Evolutionary conservation across 768 basidiomycete species (phyloP), one percentile per base, ranked within the genome.

Genomic region (Boletus subparvulus): DNA sequence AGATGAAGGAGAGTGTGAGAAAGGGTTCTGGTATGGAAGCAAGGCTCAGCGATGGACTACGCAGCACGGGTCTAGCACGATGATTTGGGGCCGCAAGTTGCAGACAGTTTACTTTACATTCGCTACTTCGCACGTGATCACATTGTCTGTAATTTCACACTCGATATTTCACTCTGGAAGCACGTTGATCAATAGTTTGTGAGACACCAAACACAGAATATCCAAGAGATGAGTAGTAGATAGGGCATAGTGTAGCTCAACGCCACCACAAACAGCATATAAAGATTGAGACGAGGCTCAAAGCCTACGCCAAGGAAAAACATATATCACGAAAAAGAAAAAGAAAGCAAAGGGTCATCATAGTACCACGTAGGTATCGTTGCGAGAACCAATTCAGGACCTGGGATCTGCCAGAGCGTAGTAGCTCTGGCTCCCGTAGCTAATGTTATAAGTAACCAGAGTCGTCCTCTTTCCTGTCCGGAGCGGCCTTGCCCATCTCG

Each of bases 1-100:
- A 73, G 13, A 73, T 80, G 68, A 67, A 65, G 56, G 78, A 80
- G 61, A 59, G 60, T 4, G 65, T 75, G 42, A 56, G 52, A 17
- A 61, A 35, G 32, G 84, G 84, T 13, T 59, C 80, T 26, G 77
- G 75, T 1, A 82, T 87, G 80, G 75, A 73, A 56, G 79, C 78
- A 60, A 65, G 54, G 17, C 61, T 71, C 9, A 9, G 59, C 21
- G 54, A 47, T 44, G 73, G 69, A 19, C 53, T 72, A 7, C 55
- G 21, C 5, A 54, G 48, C 32, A 58, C 59, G 13, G 54, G 57
- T 17, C 33, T 58, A 17, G 19, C 28, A 33, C 11, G 26, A 42
- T 40, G 53, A 19, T 21, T 39, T 17, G 50, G 17, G 26, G 21
- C 39, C 17, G 12, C 13, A 50, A 1, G 17, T 13, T 28, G 1